phyloP scores from a whole-genome alignment of 495 filamentous ascomycete genomes.

The Tuber brumale region DNA sequence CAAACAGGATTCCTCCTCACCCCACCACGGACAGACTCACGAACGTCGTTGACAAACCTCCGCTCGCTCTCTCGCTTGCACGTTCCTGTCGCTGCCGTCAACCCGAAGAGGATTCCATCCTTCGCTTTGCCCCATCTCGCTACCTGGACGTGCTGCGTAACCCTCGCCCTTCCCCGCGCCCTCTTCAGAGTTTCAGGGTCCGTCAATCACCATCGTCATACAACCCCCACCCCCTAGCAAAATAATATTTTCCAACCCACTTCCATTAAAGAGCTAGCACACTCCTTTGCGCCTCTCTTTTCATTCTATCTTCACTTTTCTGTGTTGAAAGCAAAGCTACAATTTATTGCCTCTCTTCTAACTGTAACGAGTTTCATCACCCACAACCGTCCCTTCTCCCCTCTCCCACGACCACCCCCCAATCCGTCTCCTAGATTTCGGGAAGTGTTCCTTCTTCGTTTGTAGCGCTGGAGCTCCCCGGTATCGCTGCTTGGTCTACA shows the following conservation, averaged over 20 bases:
- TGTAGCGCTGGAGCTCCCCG: slow-evolving; percentile 25
- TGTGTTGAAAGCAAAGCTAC: slow-evolving; percentile 22
- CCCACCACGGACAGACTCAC: slow-evolving; percentile 29
- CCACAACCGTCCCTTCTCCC: slow-evolving; percentile 16
- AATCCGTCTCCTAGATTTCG: slow-evolving; percentile 27
- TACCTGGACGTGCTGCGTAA: slow-evolving; percentile 34
- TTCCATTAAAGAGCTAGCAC: slow-evolving; percentile 21
- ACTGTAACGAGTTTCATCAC: slow-evolving; percentile 22
- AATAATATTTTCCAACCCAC: slow-evolving; percentile 30
- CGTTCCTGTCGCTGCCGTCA: slow-evolving; percentile 26
- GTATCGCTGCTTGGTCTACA: slow-evolving; percentile 21
- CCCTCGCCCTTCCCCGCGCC: slow-evolving; percentile 18
- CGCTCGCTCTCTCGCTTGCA: slow-evolving; percentile 13
- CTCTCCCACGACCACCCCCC: slow-evolving; percentile 9
- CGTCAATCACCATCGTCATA: slow-evolving; percentile 11
- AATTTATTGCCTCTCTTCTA: slow-evolving; percentile 5
- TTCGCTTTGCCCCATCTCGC: slow-evolving; percentile 28
- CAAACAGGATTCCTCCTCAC: slow-evolving; percentile 32
- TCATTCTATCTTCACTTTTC: slow-evolving; percentile 19
- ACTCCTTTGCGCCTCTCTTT: slow-evolving; percentile 33
- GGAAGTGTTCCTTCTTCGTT: slow-evolving; percentile 20
- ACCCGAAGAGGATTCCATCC: slow-evolving; percentile 20
- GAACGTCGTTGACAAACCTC: slow-evolving; percentile 16
- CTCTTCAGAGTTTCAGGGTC: slow-evolving; percentile 26
- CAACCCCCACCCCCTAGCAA: slow-evolving; percentile 18